These are phyloP conservation scores for Helotiales sp. DNA, from an alignment of 2,329 filamentous ascomycete genomes.

Conservation along the genomic window DNA sequence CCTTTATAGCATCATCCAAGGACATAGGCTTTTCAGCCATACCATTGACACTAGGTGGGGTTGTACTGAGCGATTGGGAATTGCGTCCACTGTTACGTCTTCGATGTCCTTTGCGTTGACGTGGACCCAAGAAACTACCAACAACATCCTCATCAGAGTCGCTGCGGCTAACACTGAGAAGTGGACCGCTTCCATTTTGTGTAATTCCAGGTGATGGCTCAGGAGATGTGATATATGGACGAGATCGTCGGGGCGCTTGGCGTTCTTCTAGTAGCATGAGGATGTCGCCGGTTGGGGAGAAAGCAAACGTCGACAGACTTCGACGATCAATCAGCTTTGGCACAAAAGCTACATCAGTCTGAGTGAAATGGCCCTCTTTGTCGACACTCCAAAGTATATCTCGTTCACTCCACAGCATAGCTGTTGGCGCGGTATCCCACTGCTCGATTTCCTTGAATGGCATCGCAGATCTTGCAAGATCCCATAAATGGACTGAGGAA, in stretches of 20 bases:
- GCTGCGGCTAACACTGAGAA: conserved; percentile 58
- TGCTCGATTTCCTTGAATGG: conserved; percentile 66
- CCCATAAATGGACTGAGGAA: conserved; percentile 64
- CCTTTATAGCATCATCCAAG: conserved; percentile 57
- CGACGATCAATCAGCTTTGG: conserved; percentile 63
- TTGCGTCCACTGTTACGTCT: conserved; percentile 47
- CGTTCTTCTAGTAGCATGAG: conserved; percentile 64
- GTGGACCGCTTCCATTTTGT: conserved; percentile 48
- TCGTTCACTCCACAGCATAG: conserved; percentile 63
- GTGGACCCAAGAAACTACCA: conserved; percentile 57
- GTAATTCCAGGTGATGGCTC: conserved; percentile 26
- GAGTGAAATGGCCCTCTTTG: conserved; percentile 60
- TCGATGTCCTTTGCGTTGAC: conserved; percentile 41
- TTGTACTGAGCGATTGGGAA: conserved; percentile 50
- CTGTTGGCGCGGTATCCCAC: conserved; percentile 57
- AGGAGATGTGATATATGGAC: conserved; percentile 33
- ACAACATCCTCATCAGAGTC: conserved; percentile 67
- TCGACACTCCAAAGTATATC: conserved; percentile 68
- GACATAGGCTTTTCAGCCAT: conserved; percentile 48
- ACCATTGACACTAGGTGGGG: conserved; percentile 44
- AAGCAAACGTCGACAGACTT: conserved; percentile 59
- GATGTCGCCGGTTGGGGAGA: conserved; percentile 59
- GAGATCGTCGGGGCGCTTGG: conserved; percentile 45
- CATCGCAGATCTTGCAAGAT: conserved; percentile 65
- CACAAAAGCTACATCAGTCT: conserved; percentile 65